These are phyloP conservation scores for Bipolaris victoriae DNA, from an alignment of 2,329 filamentous ascomycete genomes.

Conservation along the genomic window DNA sequence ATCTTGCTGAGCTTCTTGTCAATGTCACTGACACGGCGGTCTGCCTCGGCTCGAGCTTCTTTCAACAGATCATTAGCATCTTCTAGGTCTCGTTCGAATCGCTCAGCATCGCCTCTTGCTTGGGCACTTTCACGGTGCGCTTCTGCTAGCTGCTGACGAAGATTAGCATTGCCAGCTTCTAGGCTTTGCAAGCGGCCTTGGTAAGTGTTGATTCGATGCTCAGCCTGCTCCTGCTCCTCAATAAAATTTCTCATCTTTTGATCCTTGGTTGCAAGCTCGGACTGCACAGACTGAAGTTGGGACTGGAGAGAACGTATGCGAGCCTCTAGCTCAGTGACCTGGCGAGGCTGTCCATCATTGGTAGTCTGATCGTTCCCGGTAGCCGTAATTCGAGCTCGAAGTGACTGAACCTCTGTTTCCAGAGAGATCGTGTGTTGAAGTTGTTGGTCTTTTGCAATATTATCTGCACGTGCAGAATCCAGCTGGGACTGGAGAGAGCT, in stretches of 20 bases:
- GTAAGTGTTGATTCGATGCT: constrained; percentile 34
- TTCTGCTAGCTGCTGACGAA: constrained; percentile 45
- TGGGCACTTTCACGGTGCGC: constrained; percentile 37
- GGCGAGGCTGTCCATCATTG: constrained; percentile 4
- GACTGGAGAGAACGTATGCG: constrained; percentile 15
- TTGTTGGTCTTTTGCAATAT: constrained; percentile 6
- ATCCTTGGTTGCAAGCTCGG: constrained; percentile 32
- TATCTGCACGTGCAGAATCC: background rate
- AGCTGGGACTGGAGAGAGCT: constrained; percentile 5
- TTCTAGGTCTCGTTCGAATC: constrained; percentile 34
- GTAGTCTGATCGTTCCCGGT: background rate
- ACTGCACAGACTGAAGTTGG: constrained; percentile 2
- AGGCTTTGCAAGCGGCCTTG: constrained; percentile 41
- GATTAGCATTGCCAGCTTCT: constrained; percentile 30
- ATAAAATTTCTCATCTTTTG: constrained; percentile 31
- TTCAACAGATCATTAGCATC: constrained; percentile 35
- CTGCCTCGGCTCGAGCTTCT: constrained; percentile 34
- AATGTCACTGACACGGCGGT: constrained; percentile 35
- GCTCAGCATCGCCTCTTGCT: constrained; percentile 33
- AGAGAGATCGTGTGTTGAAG: background rate
- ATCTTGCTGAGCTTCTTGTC: constrained; percentile 39
- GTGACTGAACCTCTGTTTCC: background rate
- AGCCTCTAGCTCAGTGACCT: constrained; percentile 7
- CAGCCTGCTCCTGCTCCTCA: constrained; percentile 33
- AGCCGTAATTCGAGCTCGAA: background rate